A percentile compares a stretch with the other conserved stretches of the same genome.
Evolutionary conservation across 495 filamentous ascomycete genomes (phyloP).

Genomic region (Trichoderma parareesei): DNA sequence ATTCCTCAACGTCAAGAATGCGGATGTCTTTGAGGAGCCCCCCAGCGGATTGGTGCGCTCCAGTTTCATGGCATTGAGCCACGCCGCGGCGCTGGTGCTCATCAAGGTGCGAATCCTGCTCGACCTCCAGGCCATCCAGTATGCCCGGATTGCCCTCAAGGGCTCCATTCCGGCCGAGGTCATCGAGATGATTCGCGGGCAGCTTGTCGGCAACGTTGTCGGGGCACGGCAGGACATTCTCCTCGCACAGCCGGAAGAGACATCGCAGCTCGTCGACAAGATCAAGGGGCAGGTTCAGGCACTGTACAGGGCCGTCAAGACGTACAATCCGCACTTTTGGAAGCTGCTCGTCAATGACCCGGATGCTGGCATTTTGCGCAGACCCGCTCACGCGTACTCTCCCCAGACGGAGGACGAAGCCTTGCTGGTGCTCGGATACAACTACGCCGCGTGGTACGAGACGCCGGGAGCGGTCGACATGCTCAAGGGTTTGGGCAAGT

Average conservation of each 20-base stretch:
- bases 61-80: background rate
- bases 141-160: background rate
- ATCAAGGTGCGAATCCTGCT: conserved; percentile 7
- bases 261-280: background rate
- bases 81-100: background rate
- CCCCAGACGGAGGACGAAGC: background rate
- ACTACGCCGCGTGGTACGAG: conserved; percentile 1
- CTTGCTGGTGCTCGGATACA: background rate
- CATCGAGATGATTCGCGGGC: background rate
- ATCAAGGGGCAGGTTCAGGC: background rate
- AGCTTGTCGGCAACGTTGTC: background rate
- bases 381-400: background rate
- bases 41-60: too few relatives aligned
- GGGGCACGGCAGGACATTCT: background rate
- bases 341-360: background rate
- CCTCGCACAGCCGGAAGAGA: background rate
- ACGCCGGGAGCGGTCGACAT: conserved; percentile 4
- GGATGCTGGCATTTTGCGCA: background rate
- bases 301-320: background rate
- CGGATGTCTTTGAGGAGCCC: conserved; percentile 26
- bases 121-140: background rate
- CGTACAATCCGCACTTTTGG: background rate
- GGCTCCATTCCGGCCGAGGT: background rate
- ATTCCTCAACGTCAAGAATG: conserved; percentile 28
- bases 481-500: background rate